Percentiles rank a stretch among this genome's conserved stretches.
These are phyloP conservation scores for Spathaspora sp. DNA, from an alignment of 805 yeast species.

Conservation along the genomic window DNA sequence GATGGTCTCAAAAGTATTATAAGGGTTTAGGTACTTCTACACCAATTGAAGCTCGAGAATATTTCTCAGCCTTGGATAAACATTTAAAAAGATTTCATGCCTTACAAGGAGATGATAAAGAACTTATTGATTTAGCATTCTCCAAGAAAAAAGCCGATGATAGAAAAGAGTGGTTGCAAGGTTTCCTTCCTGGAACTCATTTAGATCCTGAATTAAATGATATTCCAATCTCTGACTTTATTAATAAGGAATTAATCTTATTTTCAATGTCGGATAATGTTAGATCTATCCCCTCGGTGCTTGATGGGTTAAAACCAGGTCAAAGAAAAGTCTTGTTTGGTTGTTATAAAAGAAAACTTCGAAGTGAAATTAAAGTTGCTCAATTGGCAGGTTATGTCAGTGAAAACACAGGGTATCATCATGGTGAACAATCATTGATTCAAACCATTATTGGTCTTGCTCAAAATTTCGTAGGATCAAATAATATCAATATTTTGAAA, in stretches of 20 bases:
- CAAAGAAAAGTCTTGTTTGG: constrained; percentile 92
- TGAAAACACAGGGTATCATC: constrained; percentile 90
- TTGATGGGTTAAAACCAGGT: constrained; percentile 96
- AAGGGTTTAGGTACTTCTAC: constrained; percentile 98
- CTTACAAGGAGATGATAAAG: constrained; percentile 72
- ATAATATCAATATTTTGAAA: constrained; percentile 75
- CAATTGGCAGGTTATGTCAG: constrained; percentile 87
- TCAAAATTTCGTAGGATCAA: constrained; percentile 90
- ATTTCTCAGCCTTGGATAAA: constrained; percentile 77
- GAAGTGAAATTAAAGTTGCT: constrained; percentile 79
- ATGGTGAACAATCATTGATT: constrained; percentile 84
- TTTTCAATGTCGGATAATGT: constrained; percentile 96
- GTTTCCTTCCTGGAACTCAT: constrained; percentile 88
- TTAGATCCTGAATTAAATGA: constrained; percentile 71
- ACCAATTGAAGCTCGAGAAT: constrained; percentile 78
- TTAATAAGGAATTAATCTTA: constrained; percentile 89
- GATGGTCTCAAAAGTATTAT: constrained; percentile 93
- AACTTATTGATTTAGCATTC: constrained; percentile 84
- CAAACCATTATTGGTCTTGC: constrained; percentile 93
- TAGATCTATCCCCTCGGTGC: constrained; percentile 88
- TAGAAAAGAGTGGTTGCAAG: constrained; percentile 93
- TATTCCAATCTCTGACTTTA: constrained; percentile 90
- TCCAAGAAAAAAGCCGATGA: constrained; percentile 95
- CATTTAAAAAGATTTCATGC: constrained; percentile 86
- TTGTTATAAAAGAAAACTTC: constrained; percentile 76